Evolutionary conservation across 106 monocot species (phyloP).

Genomic region (Allium fistulosum): DNA sequence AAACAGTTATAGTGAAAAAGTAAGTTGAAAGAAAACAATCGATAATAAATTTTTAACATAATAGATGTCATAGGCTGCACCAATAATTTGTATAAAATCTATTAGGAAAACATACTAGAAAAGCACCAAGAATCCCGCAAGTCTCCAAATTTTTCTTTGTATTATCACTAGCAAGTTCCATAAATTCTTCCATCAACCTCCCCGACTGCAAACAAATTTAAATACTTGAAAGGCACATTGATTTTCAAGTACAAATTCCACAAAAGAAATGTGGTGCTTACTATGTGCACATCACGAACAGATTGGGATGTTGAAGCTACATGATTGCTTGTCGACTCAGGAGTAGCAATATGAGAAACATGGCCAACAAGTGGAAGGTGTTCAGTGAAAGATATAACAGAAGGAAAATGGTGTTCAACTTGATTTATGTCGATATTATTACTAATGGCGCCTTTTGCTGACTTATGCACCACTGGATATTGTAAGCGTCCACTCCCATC

Average conservation of each 20-base stretch:
- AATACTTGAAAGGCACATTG: background rate
- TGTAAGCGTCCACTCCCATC: background rate
- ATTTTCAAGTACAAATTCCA: background rate
- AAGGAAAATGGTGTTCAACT: conserved; percentile 50
- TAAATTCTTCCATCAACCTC: conserved; percentile 82
- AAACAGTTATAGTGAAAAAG: no score
- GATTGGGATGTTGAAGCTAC: conserved; percentile 32
- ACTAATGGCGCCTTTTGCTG: background rate
- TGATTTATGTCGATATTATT: conserved; percentile 15
- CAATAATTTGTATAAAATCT: no score
- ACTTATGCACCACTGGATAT: background rate
- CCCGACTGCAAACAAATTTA: conserved; percentile 45
- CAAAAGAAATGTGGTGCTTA: conserved; percentile 21
- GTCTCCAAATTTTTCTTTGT: conserved; percentile 83
- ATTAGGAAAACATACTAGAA: conserved; percentile 43
- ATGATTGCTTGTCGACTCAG: conserved; percentile 30
- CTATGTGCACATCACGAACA: conserved; percentile 72
- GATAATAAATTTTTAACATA: no score
- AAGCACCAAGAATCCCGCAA: conserved; percentile 92
- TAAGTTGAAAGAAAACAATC: no score
- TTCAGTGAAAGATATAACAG: conserved; percentile 59
- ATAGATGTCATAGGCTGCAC: no score
- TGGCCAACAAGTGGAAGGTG: conserved; percentile 34
- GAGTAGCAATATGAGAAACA: conserved; percentile 47
- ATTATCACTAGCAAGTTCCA: conserved; percentile 80